Conservation (phyloP, 1,284 basidiomycete species). For the Trametes pubescens region DNA sequence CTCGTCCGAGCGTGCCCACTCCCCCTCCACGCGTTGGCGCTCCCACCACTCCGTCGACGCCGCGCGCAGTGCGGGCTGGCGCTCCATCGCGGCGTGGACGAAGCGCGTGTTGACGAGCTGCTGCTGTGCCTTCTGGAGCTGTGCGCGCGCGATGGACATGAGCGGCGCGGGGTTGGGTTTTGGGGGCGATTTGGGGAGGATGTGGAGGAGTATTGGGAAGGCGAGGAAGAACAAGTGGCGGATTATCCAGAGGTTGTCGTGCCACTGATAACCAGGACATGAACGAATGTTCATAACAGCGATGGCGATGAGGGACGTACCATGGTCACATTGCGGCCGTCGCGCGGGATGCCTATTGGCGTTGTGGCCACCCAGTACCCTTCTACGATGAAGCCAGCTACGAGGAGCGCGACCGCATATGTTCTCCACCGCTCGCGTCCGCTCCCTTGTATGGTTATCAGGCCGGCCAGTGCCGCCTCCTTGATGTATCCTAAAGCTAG, state of each 20-base stretch:
- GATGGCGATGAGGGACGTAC: constrained; percentile 48
- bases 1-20: constrained; percentile 54
- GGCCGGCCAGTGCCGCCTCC: constrained; percentile 61
- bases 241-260: constrained; percentile 61
- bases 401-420: constrained; percentile 56
- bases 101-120: constrained; percentile 63
- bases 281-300: background rate
- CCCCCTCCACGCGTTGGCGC: constrained; percentile 59
- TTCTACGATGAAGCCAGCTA: constrained; percentile 59
- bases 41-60: constrained; percentile 63
- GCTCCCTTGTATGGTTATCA: constrained; percentile 51
- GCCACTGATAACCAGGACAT: constrained; percentile 57
- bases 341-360: constrained; percentile 53
- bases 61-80: constrained; percentile 56
- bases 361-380: constrained; percentile 59
- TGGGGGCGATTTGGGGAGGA: constrained; percentile 46
- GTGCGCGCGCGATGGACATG: constrained; percentile 50
- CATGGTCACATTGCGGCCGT: constrained; percentile 56
- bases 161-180: constrained; percentile 41
- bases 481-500: constrained; percentile 66
- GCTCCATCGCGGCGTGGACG: constrained; percentile 60
- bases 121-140: constrained; percentile 29
- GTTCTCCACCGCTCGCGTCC: constrained; percentile 58
- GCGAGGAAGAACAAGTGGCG: constrained; percentile 67
- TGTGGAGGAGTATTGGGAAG: constrained; percentile 60